Evolutionary conservation across 2,329 filamentous ascomycete genomes (phyloP).

Genomic region (Elsinoe arachidis): DNA sequence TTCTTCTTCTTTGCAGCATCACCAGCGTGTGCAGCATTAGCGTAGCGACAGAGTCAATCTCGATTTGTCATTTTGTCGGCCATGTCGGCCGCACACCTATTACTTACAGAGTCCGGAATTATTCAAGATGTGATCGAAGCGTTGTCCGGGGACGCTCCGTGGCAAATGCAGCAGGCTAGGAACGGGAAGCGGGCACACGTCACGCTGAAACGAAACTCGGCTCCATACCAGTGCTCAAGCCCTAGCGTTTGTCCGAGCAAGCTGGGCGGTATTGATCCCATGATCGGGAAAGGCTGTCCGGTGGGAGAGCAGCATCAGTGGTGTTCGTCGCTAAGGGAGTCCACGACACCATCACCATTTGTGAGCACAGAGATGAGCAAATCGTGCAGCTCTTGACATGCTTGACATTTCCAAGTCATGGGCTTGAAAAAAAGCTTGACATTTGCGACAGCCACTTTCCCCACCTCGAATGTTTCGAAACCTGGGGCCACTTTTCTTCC

Average conservation of each 20-base stretch:
- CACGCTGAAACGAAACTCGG: background rate
- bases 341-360: too few relatives aligned
- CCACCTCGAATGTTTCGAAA: background rate
- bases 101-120: background rate
- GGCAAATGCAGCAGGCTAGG: background rate
- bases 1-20: background rate
- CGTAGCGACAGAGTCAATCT: background rate
- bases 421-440: conserved; percentile 11
- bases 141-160: background rate
- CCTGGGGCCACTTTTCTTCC: background rate
- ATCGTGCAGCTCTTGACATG: background rate
- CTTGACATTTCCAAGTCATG: background rate
- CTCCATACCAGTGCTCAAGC: too few relatives aligned
- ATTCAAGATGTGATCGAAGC: background rate
- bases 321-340: too few relatives aligned
- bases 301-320: too few relatives aligned
- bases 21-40: background rate
- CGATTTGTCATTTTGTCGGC: background rate
- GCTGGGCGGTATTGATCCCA: too few relatives aligned
- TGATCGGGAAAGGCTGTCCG: too few relatives aligned
- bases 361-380: too few relatives aligned
- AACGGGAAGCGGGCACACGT: background rate
- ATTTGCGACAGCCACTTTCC: background rate
- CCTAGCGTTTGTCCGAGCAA: too few relatives aligned
- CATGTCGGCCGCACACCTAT: background rate